These are phyloP conservation scores for Tympanopsis confertula DNA, from an alignment of 2,329 filamentous ascomycete species.

Conservation along the genomic window DNA sequence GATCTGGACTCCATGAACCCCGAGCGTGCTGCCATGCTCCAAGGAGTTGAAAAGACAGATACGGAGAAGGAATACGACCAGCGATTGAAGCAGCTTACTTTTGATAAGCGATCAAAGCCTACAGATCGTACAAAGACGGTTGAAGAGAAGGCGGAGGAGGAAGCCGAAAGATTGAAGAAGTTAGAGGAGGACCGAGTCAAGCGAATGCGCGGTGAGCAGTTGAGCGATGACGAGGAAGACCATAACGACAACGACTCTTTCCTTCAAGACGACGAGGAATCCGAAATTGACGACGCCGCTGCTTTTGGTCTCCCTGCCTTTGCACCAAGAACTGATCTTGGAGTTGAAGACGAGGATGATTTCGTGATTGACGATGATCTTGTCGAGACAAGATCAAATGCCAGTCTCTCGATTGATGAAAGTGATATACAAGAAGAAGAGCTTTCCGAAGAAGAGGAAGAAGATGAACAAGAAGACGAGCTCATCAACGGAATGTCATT, in stretches of 20 bases:
- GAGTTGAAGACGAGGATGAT: slow-evolving; percentile 86
- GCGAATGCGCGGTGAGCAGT: slow-evolving; percentile 78
- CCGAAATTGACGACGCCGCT: slow-evolving; percentile 28
- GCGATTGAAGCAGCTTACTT: slow-evolving; percentile 68
- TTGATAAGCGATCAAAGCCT: slow-evolving; percentile 75
- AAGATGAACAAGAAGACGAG: neutral
- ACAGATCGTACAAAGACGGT: slow-evolving; percentile 83
- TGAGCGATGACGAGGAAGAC: slow-evolving; percentile 39
- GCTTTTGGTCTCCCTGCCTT: slow-evolving; percentile 47
- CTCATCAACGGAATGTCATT: neutral
- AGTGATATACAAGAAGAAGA: neutral
- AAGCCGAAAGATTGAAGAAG: slow-evolving; percentile 64
- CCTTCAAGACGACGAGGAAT: slow-evolving; percentile 6
- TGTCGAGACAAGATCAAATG: slow-evolving; percentile 53
- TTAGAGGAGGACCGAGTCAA: slow-evolving; percentile 72
- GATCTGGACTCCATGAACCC: slow-evolving; percentile 3
- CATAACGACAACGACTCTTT: slow-evolving; percentile 11
- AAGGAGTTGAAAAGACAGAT: slow-evolving; percentile 50
- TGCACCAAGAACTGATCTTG: slow-evolving; percentile 50
- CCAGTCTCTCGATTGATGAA: slow-evolving; percentile 48
- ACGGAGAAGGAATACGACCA: slow-evolving; percentile 83
- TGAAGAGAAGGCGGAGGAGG: slow-evolving; percentile 70
- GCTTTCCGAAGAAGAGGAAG: neutral
- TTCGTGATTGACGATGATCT: slow-evolving; percentile 85
- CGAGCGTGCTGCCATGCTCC: slow-evolving; percentile 12